Base-by-base conservation (phyloP, 164 flowering plant species). In the Magnolia kwangsiensis region DNA sequence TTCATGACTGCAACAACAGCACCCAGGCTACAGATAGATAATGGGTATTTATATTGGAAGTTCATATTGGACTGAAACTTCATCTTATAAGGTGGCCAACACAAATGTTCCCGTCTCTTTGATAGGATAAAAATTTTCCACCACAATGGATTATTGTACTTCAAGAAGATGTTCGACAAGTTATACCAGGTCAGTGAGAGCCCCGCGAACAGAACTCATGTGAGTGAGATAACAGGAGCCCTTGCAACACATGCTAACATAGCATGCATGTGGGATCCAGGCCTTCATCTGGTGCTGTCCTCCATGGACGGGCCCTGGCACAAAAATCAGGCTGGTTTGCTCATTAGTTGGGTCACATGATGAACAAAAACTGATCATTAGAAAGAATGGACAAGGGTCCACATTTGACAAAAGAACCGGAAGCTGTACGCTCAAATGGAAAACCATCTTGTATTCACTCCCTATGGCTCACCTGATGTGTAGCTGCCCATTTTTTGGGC, bases 1-100 rank as follows among this genome's bases (percentile, higher is more conserved):
- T 94, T 96, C 82, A 87, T 96, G 99, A 94, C 98, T 71, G 99
- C 99, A 50, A 91, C 99, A 73, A 96, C 99, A 77, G 98, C 98
- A 77, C 99, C 99, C 67, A 91, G 99, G 78, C 87, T 89, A 49
- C 98, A 94, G 84, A 89, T 96, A 74, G 99, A 96, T 81, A 96
- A 96, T 80, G 98, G 98, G 99, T 96, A 91, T 77, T 58, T 75
- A 45, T 73, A 8, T 64, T 20, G n/a, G 50, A 19, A 50, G 49
- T 58, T n/a, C 55, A 16, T 51, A 23, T 37, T 11, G 29, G 71
- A 27, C 11, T 4, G 8, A 23, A 49, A 7, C 14, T 29, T 20
- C 55, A 31, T 6, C n/a, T 69, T 75, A 21, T 4, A 16, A n/a
- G 0, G 20, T 66, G 51, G 24, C 50, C 70, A 45, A 70, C 58